Base-by-base conservation (phyloP, 495 filamentous ascomycete species). In the Daldinia concentrica region DNA sequence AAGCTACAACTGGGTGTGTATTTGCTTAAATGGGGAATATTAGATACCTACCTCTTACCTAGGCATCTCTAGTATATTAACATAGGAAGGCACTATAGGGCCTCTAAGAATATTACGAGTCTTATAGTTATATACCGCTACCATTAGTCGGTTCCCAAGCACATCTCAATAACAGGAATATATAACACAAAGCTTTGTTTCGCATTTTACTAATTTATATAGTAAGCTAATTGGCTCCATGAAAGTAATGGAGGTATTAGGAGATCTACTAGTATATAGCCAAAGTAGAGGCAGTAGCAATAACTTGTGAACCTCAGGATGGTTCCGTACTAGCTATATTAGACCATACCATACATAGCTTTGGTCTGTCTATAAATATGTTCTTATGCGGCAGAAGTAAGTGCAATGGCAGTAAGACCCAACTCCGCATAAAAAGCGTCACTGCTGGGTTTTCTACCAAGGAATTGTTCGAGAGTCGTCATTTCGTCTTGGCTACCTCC, bases 401-500 rank as follows among this genome's bases (percentile, higher is more conserved):
- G 68, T 26, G 68, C 43, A 32, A 66, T 27, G 27, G 70, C 64
- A 4, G 74, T 70, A 41, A 92, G 74, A 4, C 90, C 91, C 74
- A 90, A 80, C 72, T 93, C 91, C 75, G 87, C 86, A 64, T 91
- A 92, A 61, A 94, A 94, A 1, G 91, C 89, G 69, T 92, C 90
- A 1, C 85, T 86, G 73, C 85, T 92, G 4, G 91, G 91, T 77
- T 89, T 83, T 73, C 91, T 80, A 2, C 91, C 91, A 62, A 94
- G 74, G 79, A 94, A 94, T 64, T 92, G 86, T 76, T 87, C 85
- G 43, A 94, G 78, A 1, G 86, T 88, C 76, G 87, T 80, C 90
- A 93, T 92, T 83, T 93, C 91, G 65, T 93, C 90, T 77, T 87
- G 86, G 52, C 85, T 88, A 3, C 91, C 91, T 32, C 91, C 91